Percentiles rank a stretch among this genome's conserved stretches.
phyloP scores from a whole-genome alignment of 2,329 filamentous ascomycete species.

The Aspergillus chevalieri region DNA sequence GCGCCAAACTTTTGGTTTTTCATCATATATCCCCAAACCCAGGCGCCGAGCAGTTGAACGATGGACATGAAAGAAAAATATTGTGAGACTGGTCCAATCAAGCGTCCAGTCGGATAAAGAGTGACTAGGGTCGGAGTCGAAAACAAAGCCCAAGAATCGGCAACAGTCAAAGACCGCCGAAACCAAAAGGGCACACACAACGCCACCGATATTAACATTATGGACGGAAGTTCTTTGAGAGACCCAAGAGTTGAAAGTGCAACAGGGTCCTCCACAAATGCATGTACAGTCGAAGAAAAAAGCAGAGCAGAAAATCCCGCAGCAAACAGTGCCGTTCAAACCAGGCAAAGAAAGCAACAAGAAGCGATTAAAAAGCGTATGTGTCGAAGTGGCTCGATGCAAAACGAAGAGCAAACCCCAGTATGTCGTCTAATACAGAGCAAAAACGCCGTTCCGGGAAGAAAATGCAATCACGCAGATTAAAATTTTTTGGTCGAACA shows the following conservation, averaged over 20 bases:
- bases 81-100: conserved; percentile 27
- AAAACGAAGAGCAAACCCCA: conserved; percentile 21
- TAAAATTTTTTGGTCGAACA: conserved; percentile 7
- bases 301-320: conserved; percentile 13
- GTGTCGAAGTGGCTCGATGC: conserved; percentile 35
- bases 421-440: conserved; percentile 28
- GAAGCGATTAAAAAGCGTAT: conserved; percentile 32
- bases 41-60: conserved; percentile 33
- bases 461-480: conserved; percentile 23
- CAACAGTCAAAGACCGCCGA: background rate
- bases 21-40: conserved; percentile 21
- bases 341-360: conserved; percentile 14
- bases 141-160: conserved; percentile 9
- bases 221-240: conserved; percentile 23
- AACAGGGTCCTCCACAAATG: conserved; percentile 10
- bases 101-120: conserved; percentile 28
- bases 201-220: conserved; percentile 37
- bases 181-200: conserved; percentile 2
- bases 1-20: conserved; percentile 23
- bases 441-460: conserved; percentile 29
- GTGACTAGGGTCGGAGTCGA: conserved; percentile 27
- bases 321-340: conserved; percentile 13
- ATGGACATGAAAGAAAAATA: conserved; percentile 33
- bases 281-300: conserved; percentile 33
- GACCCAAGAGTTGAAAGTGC: background rate